phyloP scores from a whole-genome alignment of 2,329 filamentous ascomycete species.

The Epichloe elymi region DNA sequence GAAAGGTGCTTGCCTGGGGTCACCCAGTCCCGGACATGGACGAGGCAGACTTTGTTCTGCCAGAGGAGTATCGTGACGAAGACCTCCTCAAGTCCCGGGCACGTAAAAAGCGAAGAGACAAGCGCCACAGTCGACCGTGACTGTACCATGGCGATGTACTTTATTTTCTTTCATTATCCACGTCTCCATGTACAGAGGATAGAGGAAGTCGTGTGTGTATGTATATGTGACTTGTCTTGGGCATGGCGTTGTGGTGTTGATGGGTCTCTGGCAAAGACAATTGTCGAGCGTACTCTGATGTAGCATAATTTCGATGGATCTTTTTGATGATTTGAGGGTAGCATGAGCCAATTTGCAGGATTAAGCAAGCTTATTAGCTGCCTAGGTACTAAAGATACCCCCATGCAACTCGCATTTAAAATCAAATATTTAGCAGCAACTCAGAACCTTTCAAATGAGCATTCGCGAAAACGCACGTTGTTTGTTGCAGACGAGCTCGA shows the following conservation, averaged over 20 bases:
- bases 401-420: neutral
- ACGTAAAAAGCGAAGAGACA: constrained; percentile 49
- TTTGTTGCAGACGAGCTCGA: no score
- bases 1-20: constrained; percentile 69
- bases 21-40: constrained; percentile 61
- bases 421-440: neutral
- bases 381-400: neutral
- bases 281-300: neutral
- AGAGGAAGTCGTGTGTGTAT: neutral
- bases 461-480: no score
- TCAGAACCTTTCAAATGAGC: no score
- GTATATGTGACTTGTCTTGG: neutral
- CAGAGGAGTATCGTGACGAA: constrained; percentile 47
- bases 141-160: neutral
- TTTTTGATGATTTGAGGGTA: neutral
- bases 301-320: neutral
- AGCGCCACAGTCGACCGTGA: constrained; percentile 35
- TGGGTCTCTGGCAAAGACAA: neutral
- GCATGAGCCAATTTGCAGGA: neutral
- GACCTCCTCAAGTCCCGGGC: constrained; percentile 45
- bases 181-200: neutral
- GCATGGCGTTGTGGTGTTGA: constrained; percentile 5
- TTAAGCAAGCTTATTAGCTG: neutral
- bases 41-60: constrained; percentile 62
- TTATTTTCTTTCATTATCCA: neutral